A percentile compares a stretch with the other conserved stretches of the same genome.
Conservation (phyloP, 306 rosid genomes). For the Pterocarpus santalinus region DNA sequence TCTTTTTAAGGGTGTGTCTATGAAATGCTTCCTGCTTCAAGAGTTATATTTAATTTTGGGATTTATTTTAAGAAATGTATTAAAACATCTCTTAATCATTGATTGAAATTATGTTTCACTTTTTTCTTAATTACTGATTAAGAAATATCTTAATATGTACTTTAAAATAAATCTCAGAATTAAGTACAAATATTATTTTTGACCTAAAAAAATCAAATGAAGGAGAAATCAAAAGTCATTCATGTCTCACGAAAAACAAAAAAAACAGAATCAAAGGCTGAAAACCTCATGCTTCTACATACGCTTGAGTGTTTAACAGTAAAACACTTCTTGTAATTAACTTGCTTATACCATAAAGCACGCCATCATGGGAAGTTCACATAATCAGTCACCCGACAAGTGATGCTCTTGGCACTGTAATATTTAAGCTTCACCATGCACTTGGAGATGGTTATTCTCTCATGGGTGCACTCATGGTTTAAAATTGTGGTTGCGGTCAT, state of each 20-base stretch:
- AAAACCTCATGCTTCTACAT: not conserved
- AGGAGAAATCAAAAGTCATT: not conserved
- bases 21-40: not conserved
- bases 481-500: too few species aligned
- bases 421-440: slow-evolving; percentile 70
- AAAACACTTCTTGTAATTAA: not conserved
- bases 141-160: too few species aligned
- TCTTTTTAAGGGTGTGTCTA: not conserved
- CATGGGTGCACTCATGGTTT: slow-evolving; percentile 60
- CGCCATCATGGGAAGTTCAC: slow-evolving; percentile 70
- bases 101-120: too few species aligned
- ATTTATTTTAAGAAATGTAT: too few species aligned
- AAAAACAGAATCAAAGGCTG: not conserved
- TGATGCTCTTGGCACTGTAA: slow-evolving; percentile 43
- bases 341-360: slow-evolving; percentile 25
- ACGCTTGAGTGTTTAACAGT: slow-evolving; percentile 4
- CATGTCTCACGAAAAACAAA: too few species aligned
- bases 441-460: slow-evolving; percentile 77
- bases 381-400: slow-evolving; percentile 59
- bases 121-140: too few species aligned
- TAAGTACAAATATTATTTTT: too few species aligned
- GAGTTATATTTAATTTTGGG: too few species aligned
- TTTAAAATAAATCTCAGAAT: too few species aligned
- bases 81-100: too few species aligned
- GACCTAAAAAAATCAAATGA: too few species aligned